phyloP scores from a whole-genome alignment of 352 stramenopile genomes.

The Saprolegnia parasitica region DNA sequence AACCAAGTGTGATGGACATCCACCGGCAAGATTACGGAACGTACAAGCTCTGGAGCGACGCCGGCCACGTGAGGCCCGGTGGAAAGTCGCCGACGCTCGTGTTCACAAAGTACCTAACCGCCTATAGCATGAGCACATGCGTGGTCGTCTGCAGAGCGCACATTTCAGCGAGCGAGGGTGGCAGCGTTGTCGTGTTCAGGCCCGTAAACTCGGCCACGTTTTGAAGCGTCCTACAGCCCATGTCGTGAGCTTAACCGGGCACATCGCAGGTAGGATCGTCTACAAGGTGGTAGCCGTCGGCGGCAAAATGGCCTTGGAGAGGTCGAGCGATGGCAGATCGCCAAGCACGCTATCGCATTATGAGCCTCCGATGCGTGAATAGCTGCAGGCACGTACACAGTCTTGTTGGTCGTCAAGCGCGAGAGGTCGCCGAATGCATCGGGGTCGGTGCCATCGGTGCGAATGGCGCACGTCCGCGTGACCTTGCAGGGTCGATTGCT shows the following conservation, averaged over 20 bases:
- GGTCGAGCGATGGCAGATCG: neutral
- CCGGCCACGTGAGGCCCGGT: neutral
- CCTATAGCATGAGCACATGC: no score
- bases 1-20: neutral
- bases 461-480: neutral
- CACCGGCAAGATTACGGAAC: neutral
- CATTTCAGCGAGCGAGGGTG: neutral
- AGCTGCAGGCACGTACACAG: neutral
- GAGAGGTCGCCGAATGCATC: slow-evolving; percentile 2
- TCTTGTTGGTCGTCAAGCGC: neutral
- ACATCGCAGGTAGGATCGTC: neutral
- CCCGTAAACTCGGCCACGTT: slow-evolving; percentile 1
- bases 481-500: neutral
- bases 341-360: neutral
- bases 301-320: slow-evolving; percentile 3
- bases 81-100: slow-evolving; percentile 2
- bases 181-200: neutral
- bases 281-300: neutral
- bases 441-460: neutral
- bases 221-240: neutral
- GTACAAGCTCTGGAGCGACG: neutral
- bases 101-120: slow-evolving; percentile 14
- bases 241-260: neutral
- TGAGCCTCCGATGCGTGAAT: neutral
- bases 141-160: neutral